Evolutionary conservation across 768 basidiomycete species (phyloP).

Genomic region (Boletus rex-veris): DNA sequence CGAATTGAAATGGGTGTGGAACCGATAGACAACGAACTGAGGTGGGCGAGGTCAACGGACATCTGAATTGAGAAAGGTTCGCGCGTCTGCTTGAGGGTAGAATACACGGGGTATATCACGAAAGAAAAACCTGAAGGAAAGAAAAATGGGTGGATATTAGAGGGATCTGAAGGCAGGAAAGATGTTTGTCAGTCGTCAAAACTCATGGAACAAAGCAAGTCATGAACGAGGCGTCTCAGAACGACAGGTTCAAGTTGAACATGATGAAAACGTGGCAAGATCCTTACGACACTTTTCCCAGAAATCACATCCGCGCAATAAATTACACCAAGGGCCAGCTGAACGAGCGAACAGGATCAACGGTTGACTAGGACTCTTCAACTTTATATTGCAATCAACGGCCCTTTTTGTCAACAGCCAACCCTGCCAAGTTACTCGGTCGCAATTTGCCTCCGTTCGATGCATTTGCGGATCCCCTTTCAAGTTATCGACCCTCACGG

Average conservation of each 20-base stretch:
- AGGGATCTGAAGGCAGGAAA: constrained; percentile 8
- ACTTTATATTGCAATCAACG: too few relatives aligned
- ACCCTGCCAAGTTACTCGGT: neutral
- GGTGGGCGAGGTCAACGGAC: constrained; percentile 22
- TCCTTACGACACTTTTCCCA: constrained; percentile 28
- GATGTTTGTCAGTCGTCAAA: constrained; percentile 28
- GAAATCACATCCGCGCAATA: neutral
- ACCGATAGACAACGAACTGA: constrained; percentile 13
- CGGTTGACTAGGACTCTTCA: too few relatives aligned
- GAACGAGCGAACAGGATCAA: too few relatives aligned
- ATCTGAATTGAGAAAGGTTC: constrained; percentile 11
- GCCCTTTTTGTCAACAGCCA: neutral
- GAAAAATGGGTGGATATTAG: constrained; percentile 3
- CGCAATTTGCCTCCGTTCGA: neutral
- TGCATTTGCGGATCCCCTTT: constrained; percentile 12
- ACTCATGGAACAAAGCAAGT: constrained; percentile 30
- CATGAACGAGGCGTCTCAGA: constrained; percentile 22
- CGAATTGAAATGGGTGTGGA: constrained; percentile 16
- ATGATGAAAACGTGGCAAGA: constrained; percentile 26
- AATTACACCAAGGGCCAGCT: too few relatives aligned
- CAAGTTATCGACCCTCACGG: too few relatives aligned
- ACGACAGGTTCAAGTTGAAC: constrained; percentile 20
- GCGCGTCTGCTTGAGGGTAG: neutral
- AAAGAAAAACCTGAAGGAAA: constrained; percentile 1
- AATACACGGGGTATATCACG: constrained; percentile 18